Evolutionary conservation across 305 asterid genomes (phyloP).

Genomic region (Fraxinus sp.): DNA sequence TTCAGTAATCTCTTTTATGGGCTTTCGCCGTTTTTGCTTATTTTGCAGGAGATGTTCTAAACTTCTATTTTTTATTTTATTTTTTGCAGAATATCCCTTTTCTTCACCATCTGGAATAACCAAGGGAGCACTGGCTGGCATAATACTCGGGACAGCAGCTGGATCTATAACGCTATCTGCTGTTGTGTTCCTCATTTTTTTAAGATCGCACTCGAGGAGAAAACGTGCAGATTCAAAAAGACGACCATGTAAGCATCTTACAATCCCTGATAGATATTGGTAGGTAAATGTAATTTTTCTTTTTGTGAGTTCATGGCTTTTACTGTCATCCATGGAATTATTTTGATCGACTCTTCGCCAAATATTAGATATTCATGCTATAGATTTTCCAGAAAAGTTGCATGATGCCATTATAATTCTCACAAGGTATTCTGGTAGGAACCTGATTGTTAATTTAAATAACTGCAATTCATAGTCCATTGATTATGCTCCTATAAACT

Average conservation of each 20-base stretch:
- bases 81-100: constrained; percentile 23
- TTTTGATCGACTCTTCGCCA: neutral
- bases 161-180: constrained; percentile 44
- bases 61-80: neutral
- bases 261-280: neutral
- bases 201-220: constrained; percentile 32
- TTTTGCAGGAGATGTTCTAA: neutral
- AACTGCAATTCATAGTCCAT: neutral
- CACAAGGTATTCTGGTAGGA: neutral
- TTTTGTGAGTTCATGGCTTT: neutral
- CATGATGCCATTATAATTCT: neutral
- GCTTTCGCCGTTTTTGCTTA: neutral
- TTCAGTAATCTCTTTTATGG: neutral
- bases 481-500: neutral
- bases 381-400: neutral
- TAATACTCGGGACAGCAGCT: constrained; percentile 42
- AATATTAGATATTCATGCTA: neutral
- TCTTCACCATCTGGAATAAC: constrained; percentile 35
- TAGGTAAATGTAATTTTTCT: neutral
- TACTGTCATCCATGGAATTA: neutral
- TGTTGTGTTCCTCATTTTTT: constrained; percentile 33
- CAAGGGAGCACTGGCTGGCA: constrained; percentile 52
- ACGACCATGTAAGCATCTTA: constrained; percentile 39
- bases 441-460: neutral
- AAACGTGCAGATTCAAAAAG: constrained; percentile 29